These are phyloP conservation scores for Ganoderma meredithae DNA, from an alignment of 1,284 basidiomycete species.

Conservation along the genomic window DNA sequence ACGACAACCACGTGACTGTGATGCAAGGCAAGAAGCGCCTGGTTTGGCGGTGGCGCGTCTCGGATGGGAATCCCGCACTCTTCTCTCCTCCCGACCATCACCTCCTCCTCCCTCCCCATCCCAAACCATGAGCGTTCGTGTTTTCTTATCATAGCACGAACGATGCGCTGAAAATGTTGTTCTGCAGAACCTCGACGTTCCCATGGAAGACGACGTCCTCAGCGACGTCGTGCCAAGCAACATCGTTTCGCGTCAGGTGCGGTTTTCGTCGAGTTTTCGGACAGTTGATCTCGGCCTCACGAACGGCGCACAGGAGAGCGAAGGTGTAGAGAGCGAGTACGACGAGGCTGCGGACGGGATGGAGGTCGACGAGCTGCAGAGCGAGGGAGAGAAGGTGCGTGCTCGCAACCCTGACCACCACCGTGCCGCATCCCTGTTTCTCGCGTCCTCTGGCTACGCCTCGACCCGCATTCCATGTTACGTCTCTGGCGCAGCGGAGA, in stretches of 20 bases:
- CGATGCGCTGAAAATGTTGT: too few relatives aligned
- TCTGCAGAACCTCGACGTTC: conserved; percentile 34
- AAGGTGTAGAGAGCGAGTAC: conserved; percentile 74
- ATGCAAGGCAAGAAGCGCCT: conserved; percentile 12
- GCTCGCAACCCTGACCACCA: not conserved
- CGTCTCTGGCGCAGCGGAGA: not conserved
- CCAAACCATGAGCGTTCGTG: conserved; percentile 18
- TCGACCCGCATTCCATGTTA: not conserved
- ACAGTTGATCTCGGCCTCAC: not conserved
- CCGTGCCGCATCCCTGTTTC: not conserved
- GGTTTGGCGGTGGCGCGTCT: conserved; percentile 32
- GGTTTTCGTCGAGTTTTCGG: conserved; percentile 21
- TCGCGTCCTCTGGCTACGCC: not conserved
- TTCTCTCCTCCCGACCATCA: conserved; percentile 26
- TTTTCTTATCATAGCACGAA: too few relatives aligned
- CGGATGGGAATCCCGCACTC: conserved; percentile 5
- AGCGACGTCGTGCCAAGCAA: conserved; percentile 85
- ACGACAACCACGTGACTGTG: conserved; percentile 25
- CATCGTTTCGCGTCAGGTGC: conserved; percentile 81
- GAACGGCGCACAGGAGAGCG: conserved; percentile 60
- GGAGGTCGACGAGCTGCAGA: conserved; percentile 72
- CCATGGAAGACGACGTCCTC: conserved; percentile 76
- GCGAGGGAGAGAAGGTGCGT: conserved; percentile 59
- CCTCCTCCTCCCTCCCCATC: conserved; percentile 14
- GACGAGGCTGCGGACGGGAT: conserved; percentile 44